Evolutionary conservation across 441 rosid species (phyloP).

Genomic region (Melastoma candidum): DNA sequence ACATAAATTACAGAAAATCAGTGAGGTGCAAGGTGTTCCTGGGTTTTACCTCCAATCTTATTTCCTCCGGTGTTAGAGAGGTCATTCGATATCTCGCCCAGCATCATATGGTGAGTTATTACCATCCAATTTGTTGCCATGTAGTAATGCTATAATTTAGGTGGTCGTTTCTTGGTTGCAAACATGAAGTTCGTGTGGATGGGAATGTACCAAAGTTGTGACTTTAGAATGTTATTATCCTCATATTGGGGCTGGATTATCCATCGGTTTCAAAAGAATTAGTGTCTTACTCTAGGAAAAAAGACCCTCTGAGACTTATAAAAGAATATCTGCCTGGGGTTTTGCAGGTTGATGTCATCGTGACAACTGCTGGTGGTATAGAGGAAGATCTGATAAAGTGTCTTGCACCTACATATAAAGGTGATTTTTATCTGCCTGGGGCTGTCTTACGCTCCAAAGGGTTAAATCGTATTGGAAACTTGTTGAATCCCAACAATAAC

Average conservation of each 20-base stretch:
- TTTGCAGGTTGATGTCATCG: conserved; percentile 81
- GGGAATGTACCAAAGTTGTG: no score
- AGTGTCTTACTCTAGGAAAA: no score
- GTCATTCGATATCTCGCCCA: conserved; percentile 70
- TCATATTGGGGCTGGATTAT: no score
- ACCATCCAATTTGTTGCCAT: neutral
- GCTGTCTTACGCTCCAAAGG: conserved; percentile 68
- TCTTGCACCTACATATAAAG: conserved; percentile 83
- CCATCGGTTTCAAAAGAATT: no score
- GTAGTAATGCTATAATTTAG: no score
- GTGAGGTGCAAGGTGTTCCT: conserved; percentile 77
- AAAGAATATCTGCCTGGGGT: conserved; percentile 6
- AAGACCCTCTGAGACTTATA: neutral
- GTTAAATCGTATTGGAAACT: conserved; percentile 79
- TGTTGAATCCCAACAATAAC: conserved; percentile 85
- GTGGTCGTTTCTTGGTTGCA: no score
- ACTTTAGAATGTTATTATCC: no score
- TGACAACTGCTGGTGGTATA: conserved; percentile 86
- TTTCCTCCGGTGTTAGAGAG: conserved; percentile 89
- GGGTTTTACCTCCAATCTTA: conserved; percentile 89
- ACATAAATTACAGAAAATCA: conserved; percentile 46
- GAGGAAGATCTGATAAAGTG: conserved; percentile 94
- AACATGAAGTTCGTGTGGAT: no score
- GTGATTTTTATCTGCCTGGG: conserved; percentile 77
- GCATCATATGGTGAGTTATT: conserved; percentile 67